Conservation (phyloP, 2,329 filamentous ascomycete genomes). For the Alternaria postmessia region DNA sequence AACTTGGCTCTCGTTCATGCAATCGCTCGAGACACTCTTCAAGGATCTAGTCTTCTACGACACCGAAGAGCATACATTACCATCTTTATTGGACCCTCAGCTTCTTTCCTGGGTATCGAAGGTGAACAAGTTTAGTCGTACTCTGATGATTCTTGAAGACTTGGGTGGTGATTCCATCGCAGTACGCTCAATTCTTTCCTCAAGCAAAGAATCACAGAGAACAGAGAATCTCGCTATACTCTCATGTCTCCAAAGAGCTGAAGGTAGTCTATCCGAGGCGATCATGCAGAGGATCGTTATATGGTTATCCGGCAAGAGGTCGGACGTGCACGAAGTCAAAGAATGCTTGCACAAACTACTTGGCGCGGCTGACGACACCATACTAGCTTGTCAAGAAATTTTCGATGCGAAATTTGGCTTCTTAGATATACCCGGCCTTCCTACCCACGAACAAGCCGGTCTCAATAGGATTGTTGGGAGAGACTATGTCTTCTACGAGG, state of each 20-base stretch:
- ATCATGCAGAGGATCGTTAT: slow-evolving; percentile 33
- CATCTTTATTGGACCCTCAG: slow-evolving; percentile 8
- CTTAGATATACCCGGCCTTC: slow-evolving; percentile 23
- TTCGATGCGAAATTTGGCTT: slow-evolving; percentile 29
- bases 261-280: slow-evolving; percentile 20
- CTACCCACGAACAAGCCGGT: background rate
- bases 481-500: background rate
- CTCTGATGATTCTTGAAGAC: slow-evolving; percentile 32
- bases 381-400: slow-evolving; percentile 33
- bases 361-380: slow-evolving; percentile 20
- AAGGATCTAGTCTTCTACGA: slow-evolving; percentile 12
- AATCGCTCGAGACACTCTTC: slow-evolving; percentile 30
- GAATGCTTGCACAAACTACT: slow-evolving; percentile 22
- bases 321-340: slow-evolving; percentile 24
- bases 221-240: slow-evolving; percentile 27
- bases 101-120: slow-evolving; percentile 7
- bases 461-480: background rate
- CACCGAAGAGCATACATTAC: slow-evolving; percentile 15
- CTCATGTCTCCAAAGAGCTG: slow-evolving; percentile 16
- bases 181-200: slow-evolving; percentile 27
- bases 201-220: slow-evolving; percentile 15
- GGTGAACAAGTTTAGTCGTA: slow-evolving; percentile 9
- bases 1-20: slow-evolving; percentile 36
- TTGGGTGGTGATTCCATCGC: slow-evolving; percentile 11
- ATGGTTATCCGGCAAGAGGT: slow-evolving; percentile 12